Conservation (phyloP, 78 protist genomes). For the Guillardia theta region DNA sequence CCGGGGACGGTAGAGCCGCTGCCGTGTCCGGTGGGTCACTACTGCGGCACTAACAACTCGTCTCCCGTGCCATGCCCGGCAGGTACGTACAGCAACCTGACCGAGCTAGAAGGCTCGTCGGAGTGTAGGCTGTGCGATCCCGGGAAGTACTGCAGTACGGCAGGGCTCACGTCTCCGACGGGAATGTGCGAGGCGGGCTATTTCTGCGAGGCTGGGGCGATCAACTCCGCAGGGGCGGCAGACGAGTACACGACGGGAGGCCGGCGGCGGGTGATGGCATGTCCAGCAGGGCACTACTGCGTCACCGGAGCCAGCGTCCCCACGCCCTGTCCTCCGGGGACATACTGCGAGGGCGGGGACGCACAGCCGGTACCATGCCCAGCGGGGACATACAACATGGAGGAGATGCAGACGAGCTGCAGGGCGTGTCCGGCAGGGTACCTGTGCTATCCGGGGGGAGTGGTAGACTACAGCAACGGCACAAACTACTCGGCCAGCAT, state of each 20-base stretch:
- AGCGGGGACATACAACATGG: constrained; percentile 47
- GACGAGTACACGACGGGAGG: not conserved
- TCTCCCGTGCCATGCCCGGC: constrained; percentile 50
- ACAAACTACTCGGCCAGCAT: not conserved
- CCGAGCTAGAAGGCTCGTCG: not conserved
- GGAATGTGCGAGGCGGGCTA: constrained; percentile 50
- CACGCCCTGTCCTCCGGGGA: not conserved
- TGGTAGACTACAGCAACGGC: not conserved
- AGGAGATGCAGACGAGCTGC: not conserved
- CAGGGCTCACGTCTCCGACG: not conserved
- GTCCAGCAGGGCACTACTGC: constrained; percentile 63
- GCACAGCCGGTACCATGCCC: constrained; percentile 55
- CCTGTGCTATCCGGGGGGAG: not conserved
- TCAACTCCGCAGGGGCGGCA: not conserved
- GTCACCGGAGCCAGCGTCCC: not conserved
- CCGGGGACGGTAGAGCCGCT: not conserved
- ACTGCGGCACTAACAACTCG: constrained; percentile 45
- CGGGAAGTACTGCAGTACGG: constrained; percentile 40
- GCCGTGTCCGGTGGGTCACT: constrained; percentile 57
- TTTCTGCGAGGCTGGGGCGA: constrained; percentile 38
- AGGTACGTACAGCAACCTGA: constrained; percentile 30
- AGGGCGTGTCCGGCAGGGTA: constrained; percentile 37
- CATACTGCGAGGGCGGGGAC: not conserved
- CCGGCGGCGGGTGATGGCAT: not conserved
- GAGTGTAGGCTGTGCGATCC: constrained; percentile 46